Evolutionary conservation across 2,329 filamentous ascomycete genomes (phyloP), one percentile per base, ranked within the genome.

Genomic region (Xylaria sp.): DNA sequence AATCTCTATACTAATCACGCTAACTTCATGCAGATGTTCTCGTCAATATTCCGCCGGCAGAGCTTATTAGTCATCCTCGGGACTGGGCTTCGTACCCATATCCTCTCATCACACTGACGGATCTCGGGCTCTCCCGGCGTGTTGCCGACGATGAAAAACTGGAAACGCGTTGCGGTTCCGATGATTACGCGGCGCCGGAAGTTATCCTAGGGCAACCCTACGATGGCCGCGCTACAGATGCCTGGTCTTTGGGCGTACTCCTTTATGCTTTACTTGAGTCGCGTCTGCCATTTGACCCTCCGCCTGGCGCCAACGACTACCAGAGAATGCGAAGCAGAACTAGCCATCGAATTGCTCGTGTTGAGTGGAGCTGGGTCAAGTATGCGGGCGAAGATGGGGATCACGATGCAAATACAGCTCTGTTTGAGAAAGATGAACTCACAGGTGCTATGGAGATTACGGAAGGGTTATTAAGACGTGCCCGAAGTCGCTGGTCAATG

Each of bases 131-230:
- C 11, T 96, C 93, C 3, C 87, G 94, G 56, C 89, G 90, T 35
- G 91, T 98, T 38, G 87, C 92, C 15, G 89, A 92, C 64, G 92
- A 92, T 54, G 92, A 96, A 67, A 89, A 94, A 63, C 84, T 99
- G n/a, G 91, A 91, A 63, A 98, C 94, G 1, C 87, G 95, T 9
- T 99, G 95, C 75, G 95, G 95, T 31, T 96, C 91, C 40, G 95
- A 98, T 77, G 95, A 99, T 77, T 99, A 99, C 74, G 94, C 94
- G 1, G 94, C 95, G 0, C 95, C 95, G 0, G 95, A 99, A 75
- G 93, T 99, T 46, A 89, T 99, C 55, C 92, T 99, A 82, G 94
- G 94, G 23, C 92, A 97, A 72, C 87, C 92, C 7, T 99, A 99
- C 73, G 93, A 98, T 74, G 95, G 95, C 31, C 91, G 92, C 37